A percentile compares a stretch with the other conserved stretches of the same genome.
Evolutionary conservation across 1,139 yeast genomes (phyloP).

Genomic region (Saccharomyces pastorianus): DNA sequence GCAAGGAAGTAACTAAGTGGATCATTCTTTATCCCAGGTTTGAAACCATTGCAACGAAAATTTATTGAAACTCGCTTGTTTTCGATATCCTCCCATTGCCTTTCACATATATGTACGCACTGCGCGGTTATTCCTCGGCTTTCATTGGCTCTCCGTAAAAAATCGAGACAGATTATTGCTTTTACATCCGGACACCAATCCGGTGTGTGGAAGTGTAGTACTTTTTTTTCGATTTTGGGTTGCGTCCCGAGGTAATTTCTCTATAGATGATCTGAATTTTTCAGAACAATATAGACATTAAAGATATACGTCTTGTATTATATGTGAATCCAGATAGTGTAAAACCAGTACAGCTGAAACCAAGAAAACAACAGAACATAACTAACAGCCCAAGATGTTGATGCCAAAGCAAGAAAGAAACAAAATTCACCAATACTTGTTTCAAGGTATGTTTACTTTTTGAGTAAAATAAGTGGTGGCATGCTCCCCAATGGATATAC

Average conservation of each 20-base stretch:
- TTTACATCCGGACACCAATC: neutral
- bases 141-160: neutral
- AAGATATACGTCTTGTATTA: neutral
- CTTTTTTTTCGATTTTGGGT: neutral
- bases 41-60: neutral
- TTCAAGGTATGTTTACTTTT: constrained; percentile 59
- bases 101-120: neutral
- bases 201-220: neutral
- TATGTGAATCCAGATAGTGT: neutral
- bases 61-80: constrained; percentile 36
- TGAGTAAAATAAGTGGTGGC: neutral
- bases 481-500: neutral
- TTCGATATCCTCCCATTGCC: neutral
- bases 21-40: neutral
- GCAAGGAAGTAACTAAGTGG: neutral
- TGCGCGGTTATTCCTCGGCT: neutral
- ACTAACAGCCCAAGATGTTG: constrained; percentile 59
- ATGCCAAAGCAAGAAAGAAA: constrained; percentile 99
- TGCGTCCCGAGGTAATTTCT: neutral
- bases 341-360: neutral
- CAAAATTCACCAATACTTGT: constrained; percentile 46
- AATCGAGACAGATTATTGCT: neutral
- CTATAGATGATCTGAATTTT: neutral
- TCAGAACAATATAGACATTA: neutral
- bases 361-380: constrained; percentile 12